Conservation (phyloP, 805 yeast genomes). For the Candida khao-thaluensis region DNA sequence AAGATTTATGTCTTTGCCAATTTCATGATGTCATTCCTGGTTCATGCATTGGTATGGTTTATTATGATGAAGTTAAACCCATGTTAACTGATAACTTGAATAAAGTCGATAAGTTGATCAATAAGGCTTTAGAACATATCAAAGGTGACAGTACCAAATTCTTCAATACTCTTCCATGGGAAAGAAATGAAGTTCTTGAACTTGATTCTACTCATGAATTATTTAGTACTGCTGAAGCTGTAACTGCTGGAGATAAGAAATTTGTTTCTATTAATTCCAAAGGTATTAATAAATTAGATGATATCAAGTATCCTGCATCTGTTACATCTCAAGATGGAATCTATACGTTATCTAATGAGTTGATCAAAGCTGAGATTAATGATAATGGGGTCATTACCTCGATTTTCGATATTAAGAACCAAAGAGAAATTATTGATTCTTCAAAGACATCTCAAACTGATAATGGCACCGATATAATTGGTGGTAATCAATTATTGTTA, state of each 20-base stretch:
- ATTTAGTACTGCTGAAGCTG: constrained; percentile 9
- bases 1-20: constrained; percentile 83
- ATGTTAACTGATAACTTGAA: constrained; percentile 61
- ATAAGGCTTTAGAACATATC: constrained; percentile 39
- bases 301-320: constrained; percentile 48
- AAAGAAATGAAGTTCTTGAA: constrained; percentile 35
- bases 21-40: constrained; percentile 99
- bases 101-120: constrained; percentile 51
- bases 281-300: constrained; percentile 20
- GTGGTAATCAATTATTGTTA: constrained; percentile 79
- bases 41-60: constrained; percentile 90
- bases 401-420: constrained; percentile 55
- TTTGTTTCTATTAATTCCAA: constrained; percentile 23
- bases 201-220: constrained; percentile 22
- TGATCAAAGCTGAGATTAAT: constrained; percentile 54
- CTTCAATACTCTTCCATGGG: background rate
- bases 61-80: constrained; percentile 76
- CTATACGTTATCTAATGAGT: constrained; percentile 58
- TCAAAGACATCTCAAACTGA: constrained; percentile 50
- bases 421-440: constrained; percentile 65
- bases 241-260: constrained; percentile 12
- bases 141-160: constrained; percentile 8
- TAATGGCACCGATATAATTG: constrained; percentile 27
- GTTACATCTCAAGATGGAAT: constrained; percentile 32
- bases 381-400: constrained; percentile 58